These are phyloP conservation scores for Rhipidocladum racemiflorum DNA, from an alignment of 176 grass and related monocot genomes.

Conservation along the genomic window DNA sequence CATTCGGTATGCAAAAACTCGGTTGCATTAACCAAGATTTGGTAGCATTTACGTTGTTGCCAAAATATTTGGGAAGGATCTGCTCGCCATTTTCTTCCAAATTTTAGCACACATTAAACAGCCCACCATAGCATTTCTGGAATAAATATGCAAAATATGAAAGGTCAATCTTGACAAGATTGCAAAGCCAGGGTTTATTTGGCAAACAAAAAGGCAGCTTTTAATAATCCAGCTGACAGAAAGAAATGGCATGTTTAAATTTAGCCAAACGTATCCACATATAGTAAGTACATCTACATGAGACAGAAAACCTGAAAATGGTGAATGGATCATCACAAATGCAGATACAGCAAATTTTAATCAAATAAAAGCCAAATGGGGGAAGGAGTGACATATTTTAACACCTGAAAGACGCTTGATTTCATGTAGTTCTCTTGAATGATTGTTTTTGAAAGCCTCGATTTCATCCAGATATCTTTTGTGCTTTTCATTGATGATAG, in stretches of 20 bases:
- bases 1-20: neutral
- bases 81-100: neutral
- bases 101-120: neutral
- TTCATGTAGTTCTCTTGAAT: constrained; percentile 65
- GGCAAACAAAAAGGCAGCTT: neutral
- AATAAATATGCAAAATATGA: constrained; percentile 20
- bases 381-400: constrained; percentile 28
- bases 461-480: constrained; percentile 69
- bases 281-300: neutral
- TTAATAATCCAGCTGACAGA: neutral
- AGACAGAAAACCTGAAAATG: neutral
- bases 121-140: neutral
- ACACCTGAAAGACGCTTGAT: constrained; percentile 82
- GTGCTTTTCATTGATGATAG: constrained; percentile 66
- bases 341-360: neutral
- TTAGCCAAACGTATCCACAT: neutral
- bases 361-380: constrained; percentile 3
- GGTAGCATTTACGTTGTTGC: neutral
- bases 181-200: neutral
- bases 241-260: neutral
- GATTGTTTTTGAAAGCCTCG: constrained; percentile 50
- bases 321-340: constrained; percentile 10
- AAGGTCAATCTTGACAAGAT: neutral
- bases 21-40: neutral
- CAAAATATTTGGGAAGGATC: neutral